Percentiles rank a stretch among this genome's conserved stretches.
These are phyloP conservation scores for Termitomyces bulborhizus DNA, from an alignment of 768 basidiomycete genomes.

Conservation along the genomic window DNA sequence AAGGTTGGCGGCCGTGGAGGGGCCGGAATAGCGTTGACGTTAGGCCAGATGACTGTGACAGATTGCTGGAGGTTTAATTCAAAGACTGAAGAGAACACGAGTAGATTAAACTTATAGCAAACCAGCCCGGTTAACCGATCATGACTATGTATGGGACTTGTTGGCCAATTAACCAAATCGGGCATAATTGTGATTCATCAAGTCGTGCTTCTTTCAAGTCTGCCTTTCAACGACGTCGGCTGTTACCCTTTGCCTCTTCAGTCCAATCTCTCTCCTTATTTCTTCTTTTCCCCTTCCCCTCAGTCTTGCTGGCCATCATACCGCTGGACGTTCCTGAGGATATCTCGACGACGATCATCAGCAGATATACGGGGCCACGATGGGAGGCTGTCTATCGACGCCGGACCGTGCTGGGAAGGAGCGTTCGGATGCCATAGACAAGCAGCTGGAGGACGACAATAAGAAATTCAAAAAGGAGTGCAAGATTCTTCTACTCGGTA, in stretches of 20 bases:
- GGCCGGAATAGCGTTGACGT: neutral
- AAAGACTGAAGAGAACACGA: no score
- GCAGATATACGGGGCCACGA: constrained; percentile 17
- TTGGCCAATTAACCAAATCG: neutral
- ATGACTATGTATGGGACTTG: neutral
- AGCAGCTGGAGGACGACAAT: constrained; percentile 79
- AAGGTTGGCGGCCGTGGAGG: no score
- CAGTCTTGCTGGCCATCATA: neutral
- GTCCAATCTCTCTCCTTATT: neutral
- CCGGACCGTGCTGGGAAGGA: constrained; percentile 53
- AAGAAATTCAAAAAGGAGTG: constrained; percentile 82
- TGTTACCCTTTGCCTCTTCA: neutral
- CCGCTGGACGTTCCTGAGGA: neutral
- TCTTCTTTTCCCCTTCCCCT: neutral
- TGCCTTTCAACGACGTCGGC: neutral
- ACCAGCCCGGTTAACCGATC: neutral
- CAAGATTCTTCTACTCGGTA: constrained; percentile 88
- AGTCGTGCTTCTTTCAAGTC: neutral
- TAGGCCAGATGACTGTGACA: neutral
- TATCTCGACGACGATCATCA: neutral
- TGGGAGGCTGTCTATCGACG: constrained; percentile 68
- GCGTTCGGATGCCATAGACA: constrained; percentile 72
- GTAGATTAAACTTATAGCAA: neutral
- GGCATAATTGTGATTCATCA: constrained; percentile 2
- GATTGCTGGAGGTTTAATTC: neutral